A percentile compares a stretch with the other conserved stretches of the same genome.
Evolutionary conservation across 352 stramenopile genomes (phyloP).

Genomic region (Globisporangium recalcitrans): DNA sequence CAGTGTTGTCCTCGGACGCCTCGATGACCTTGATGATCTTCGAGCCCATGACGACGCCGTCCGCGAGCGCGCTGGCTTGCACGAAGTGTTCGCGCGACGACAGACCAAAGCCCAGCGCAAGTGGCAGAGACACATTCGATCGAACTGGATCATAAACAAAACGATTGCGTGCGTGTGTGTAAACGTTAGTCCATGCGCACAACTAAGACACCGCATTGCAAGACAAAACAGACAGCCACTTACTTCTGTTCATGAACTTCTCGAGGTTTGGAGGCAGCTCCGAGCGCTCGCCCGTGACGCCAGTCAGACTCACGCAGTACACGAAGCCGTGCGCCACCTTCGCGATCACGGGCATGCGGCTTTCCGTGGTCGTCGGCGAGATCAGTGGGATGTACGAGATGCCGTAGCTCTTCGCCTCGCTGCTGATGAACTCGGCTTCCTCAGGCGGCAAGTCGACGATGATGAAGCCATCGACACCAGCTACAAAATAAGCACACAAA

Average conservation of each 20-base stretch:
- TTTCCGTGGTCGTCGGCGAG: slow-evolving; percentile 95
- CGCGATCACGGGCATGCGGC: slow-evolving; percentile 85
- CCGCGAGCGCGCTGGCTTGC: slow-evolving; percentile 89
- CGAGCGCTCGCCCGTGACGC: slow-evolving; percentile 91
- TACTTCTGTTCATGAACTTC: slow-evolving; percentile 90
- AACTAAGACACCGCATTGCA: not conserved
- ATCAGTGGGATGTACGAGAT: slow-evolving; percentile 96
- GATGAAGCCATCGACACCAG: slow-evolving; percentile 96
- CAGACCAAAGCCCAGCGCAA: slow-evolving; percentile 97
- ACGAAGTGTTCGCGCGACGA: slow-evolving; percentile 90
- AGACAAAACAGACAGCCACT: not conserved
- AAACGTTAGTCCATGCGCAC: not conserved
- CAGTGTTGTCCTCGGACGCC: slow-evolving; percentile 51
- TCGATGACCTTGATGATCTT: slow-evolving; percentile 87
- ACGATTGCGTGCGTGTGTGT: slow-evolving; percentile 4
- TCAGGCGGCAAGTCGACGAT: slow-evolving; percentile 97
- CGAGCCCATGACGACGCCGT: slow-evolving; percentile 88
- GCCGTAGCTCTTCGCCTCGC: slow-evolving; percentile 84
- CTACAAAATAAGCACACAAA: slow-evolving; percentile 19
- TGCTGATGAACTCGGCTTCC: slow-evolving; percentile 89
- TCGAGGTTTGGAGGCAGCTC: slow-evolving; percentile 91
- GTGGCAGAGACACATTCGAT: slow-evolving; percentile 79
- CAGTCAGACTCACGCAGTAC: slow-evolving; percentile 85
- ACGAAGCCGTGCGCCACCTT: slow-evolving; percentile 77
- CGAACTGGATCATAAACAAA: slow-evolving; percentile 45